Base-by-base conservation (phyloP, 2,329 filamentous ascomycete genomes). In the Ophiostoma triangulosporum region DNA sequence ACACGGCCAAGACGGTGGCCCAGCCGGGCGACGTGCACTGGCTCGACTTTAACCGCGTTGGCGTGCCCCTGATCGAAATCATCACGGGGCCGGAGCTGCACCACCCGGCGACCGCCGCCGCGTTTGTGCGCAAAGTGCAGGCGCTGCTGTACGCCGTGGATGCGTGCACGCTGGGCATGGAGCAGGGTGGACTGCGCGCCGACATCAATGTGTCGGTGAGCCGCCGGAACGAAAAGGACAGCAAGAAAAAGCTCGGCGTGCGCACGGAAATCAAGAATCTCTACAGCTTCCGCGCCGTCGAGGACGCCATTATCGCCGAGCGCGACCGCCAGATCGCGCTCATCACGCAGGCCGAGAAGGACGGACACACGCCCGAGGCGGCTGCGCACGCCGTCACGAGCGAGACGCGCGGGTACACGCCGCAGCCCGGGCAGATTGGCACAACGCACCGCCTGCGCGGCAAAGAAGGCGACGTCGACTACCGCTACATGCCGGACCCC, bases 181-280 rank as follows among this genome's bases (percentile, higher is more conserved):
- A 98, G 68, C 72, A 86, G 38, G 93, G 93, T 32, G 93, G 93
- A 1, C 69, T 98, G 53, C 78, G 93, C 53, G 93, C 90, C 5
- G 93, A 98, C 65, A 87, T 98, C 62, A 98, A 98, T 61, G 91
- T 98, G 6, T 96, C 90, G 3, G 83, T 98, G 9, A 8, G 26
- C 29, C 26, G 20, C 36, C 15, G n/a, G 4, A 40, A 15, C 15
- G 9, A 22, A 4, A 11, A 31, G 3, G n/a, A 35, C 14, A 20
- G 17, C 27, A 26, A n/a, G 48, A 57, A 3, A 62, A 1, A 65
- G 3, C 74, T 97, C 0, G 93, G 93, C 2, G 88, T 89, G 60
- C 78, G 91, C 52, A 96, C 90, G 0, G 93, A 98, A 69, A 97
- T 98, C 70, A 98, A 98, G 70, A 98, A 98, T 63, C 64, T 98